Base-by-base conservation (phyloP, 75 land plant genomes). In the Gnetum montanum region DNA sequence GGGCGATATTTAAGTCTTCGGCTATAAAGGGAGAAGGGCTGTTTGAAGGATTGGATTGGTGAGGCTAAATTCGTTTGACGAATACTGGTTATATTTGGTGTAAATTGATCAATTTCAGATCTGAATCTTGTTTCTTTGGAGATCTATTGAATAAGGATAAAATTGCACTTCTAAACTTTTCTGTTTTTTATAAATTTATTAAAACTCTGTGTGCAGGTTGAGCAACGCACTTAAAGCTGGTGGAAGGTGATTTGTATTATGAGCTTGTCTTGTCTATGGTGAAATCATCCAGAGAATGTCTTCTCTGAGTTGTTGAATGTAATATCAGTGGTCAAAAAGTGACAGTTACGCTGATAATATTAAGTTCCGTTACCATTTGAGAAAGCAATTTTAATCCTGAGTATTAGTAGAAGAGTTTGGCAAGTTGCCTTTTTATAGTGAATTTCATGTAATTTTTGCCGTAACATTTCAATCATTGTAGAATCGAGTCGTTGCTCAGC, bases 11-110 rank as follows among this genome's bases (percentile, higher is more conserved):
- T 59, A 93, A 93, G 61, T 80, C 96, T 24, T 89, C 98, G 37
- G 98, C 98, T 1, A 68, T 83, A 15, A 93, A 93, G 79, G 98
- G 98, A 20, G 98, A 93, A 62, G 98, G 98, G 10, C 64, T 93
- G 12, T 93, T 82, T 75, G 98, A 90, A 61, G 98, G 96, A 37
- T 75, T 93, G 80, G 96, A 90, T 46, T 93, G 98, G 98, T 89
- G 90, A 68, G 31, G 37, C 4, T 36, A 5, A 27, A 13, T 49
- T 49, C 50, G 22, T 24, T 8, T 49, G 13, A 18, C 13, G 16
- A 15, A 41, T 41, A 15, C 18, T 15, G 43, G 4, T 15, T 15
- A 15, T 41, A 15, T 18, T 15, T 41, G 43, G 16, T 41, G 13
- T 41, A 8, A 5, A 41, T 15, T 41, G 43, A 41, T 15, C 3